Evolutionary conservation across 179 eudicot species (phyloP).

Genomic region (Corrigiola litoralis): DNA sequence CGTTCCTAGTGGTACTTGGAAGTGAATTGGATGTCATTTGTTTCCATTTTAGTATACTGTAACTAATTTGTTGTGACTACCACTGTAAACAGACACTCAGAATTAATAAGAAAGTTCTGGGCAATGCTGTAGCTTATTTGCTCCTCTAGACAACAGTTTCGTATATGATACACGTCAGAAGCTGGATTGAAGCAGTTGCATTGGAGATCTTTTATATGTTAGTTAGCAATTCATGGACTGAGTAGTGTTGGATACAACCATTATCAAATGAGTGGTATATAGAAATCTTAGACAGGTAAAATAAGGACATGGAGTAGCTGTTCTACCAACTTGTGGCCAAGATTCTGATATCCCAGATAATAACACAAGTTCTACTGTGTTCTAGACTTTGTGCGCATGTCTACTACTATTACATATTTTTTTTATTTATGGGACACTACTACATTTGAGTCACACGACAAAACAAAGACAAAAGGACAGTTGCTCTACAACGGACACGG

Average conservation of each 20-base stretch:
- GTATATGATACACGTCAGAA: not conserved
- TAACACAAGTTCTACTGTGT: no score
- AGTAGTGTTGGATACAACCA: no score
- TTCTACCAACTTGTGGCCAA: no score
- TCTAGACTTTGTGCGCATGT: not conserved
- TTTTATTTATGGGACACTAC: no score
- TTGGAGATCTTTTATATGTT: no score
- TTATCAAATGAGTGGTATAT: no score
- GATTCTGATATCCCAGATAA: no score
- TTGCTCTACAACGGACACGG: slow-evolving; percentile 3
- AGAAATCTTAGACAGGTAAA: no score
- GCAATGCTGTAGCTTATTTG: slow-evolving; percentile 1
- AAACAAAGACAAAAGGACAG: not conserved
- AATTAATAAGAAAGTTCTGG: slow-evolving; percentile 17
- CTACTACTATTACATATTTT: not conserved
- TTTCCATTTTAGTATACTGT: slow-evolving; percentile 16
- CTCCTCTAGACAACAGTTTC: no score
- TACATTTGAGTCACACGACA: no score
- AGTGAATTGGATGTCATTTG: slow-evolving; percentile 19
- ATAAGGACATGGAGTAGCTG: no score
- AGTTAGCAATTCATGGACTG: no score
- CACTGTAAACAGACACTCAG: slow-evolving; percentile 14
- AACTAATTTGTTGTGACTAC: slow-evolving; percentile 17
- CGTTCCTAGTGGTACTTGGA: slow-evolving; percentile 3
- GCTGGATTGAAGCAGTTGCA: not conserved